Evolutionary conservation across 176 grass and related monocot genomes (phyloP).

Genomic region (Bromus sterilis): DNA sequence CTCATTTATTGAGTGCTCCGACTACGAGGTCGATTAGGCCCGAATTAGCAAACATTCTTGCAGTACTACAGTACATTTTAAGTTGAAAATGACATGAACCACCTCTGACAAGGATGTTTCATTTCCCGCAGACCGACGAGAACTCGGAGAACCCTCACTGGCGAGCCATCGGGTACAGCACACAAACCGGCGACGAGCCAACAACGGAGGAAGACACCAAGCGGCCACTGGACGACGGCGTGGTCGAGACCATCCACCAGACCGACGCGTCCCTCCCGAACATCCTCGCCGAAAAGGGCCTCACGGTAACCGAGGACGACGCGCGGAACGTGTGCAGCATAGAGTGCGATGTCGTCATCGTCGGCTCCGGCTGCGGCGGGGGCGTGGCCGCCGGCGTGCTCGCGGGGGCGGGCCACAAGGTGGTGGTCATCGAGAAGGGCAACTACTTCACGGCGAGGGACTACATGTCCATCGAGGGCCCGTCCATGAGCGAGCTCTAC

Average conservation of each 20-base stretch:
- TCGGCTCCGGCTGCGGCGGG: conserved; percentile 82
- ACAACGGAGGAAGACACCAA: conserved; percentile 11
- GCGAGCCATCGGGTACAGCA: conserved; percentile 72
- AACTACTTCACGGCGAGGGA: conserved; percentile 75
- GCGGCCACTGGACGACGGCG: conserved; percentile 65
- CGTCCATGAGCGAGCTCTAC: conserved; percentile 63
- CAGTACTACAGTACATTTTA: neutral
- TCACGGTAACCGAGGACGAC: conserved; percentile 20
- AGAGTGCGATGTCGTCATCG: conserved; percentile 62
- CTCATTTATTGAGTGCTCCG: neutral
- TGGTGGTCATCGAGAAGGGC: conserved; percentile 81
- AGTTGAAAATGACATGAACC: neutral
- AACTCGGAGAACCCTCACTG: conserved; percentile 61
- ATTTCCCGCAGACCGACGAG: conserved; percentile 53
- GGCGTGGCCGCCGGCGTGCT: conserved; percentile 80
- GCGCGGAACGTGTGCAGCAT: conserved; percentile 17
- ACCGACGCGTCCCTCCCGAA: conserved; percentile 40
- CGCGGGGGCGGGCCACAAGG: conserved; percentile 59
- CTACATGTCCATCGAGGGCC: conserved; percentile 72
- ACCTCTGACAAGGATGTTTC: neutral
- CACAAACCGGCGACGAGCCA: conserved; percentile 28
- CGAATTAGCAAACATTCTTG: neutral
- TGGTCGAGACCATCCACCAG: conserved; percentile 57
- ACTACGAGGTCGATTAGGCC: too few species aligned
- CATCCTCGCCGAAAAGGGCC: conserved; percentile 36